Base-by-base conservation (phyloP, 2,329 filamentous ascomycete genomes). In the Apiospora koreana region DNA sequence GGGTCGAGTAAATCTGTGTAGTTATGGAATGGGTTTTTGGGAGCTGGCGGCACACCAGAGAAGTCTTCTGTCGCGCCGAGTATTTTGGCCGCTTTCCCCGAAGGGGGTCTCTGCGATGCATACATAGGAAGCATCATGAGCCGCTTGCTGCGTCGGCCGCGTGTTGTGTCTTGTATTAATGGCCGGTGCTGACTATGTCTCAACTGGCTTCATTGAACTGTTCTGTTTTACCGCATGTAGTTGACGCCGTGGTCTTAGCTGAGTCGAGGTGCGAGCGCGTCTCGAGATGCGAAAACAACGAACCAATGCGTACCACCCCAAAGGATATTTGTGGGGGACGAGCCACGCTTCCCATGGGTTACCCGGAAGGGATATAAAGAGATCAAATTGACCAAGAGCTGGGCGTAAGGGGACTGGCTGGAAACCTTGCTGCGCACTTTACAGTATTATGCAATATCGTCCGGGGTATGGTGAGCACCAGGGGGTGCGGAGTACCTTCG, bases 1-100 rank as follows among this genome's bases (percentile, higher is more conserved):
- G 89, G 88, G 71, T 86, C 88, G 70, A 91, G 79, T 69, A 87
- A 81, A 70, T 87, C 84, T 71, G 81, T 76, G 65, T 82, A 69
- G 69, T 68, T 64, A 23, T 70, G 64, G 43, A 38, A 65, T 31
- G 46, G 12, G 48, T 23, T 31, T 73, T 10, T 71, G 73, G 69
- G 72, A 73, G 46, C 5, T 10, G 66, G 42, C 45, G 43, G 66
- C 28, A 41, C 43, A 9, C 43, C 43, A 21, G 72, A 72, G 67
- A 72, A 41, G 46, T 69, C 69, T 69, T 76, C 72, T 70, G 73
- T 67, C 62, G 72, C 69, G 50, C 70, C 69, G 46, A 67, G 69
- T 43, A 75, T 75, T 46, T 72, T 76, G 65, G 69, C 48, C 68
- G 65, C 68, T 68, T 71, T 75, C 69, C 74, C 71, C 66, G 73